Evolutionary conservation across 1,284 basidiomycete genomes (phyloP).

Genomic region (Microbotryomycetes sp.): DNA sequence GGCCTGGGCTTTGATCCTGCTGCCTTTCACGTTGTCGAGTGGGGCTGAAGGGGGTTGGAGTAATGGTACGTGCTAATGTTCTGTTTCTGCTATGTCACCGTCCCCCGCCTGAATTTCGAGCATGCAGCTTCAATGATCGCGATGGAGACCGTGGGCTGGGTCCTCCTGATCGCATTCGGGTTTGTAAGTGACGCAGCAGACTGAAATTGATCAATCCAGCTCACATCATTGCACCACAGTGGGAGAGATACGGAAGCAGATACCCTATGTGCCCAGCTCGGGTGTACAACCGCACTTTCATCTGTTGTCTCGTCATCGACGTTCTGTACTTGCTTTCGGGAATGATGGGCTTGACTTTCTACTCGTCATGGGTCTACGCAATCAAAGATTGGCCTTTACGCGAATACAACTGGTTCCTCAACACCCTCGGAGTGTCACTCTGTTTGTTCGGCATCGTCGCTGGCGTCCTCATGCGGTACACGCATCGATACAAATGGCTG

Average conservation of each 20-base stretch:
- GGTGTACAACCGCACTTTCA: neutral
- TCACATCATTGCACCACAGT: neutral
- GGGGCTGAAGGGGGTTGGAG: neutral
- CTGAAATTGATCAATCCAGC: neutral
- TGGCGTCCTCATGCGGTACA: constrained; percentile 43
- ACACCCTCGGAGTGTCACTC: constrained; percentile 36
- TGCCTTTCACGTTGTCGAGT: constrained; percentile 56
- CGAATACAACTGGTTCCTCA: constrained; percentile 30
- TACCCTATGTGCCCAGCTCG: neutral
- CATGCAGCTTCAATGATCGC: constrained; percentile 29
- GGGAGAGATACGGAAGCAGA: neutral
- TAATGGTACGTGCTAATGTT: neutral
- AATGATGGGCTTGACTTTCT: constrained; percentile 41
- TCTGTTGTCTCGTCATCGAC: constrained; percentile 37
- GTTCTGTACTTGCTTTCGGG: constrained; percentile 41
- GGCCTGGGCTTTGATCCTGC: constrained; percentile 49
- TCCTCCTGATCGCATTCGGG: constrained; percentile 43
- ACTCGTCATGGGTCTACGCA: constrained; percentile 42
- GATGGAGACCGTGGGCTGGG: constrained; percentile 44
- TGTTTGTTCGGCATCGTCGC: constrained; percentile 43
- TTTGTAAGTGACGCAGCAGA: too few species aligned
- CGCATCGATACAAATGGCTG: constrained; percentile 44
- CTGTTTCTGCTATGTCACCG: too few species aligned
- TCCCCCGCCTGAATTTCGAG: neutral
- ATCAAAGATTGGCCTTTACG: constrained; percentile 31